These are phyloP conservation scores for Sutorius eximius DNA, from an alignment of 1,284 basidiomycete species.

Conservation along the genomic window DNA sequence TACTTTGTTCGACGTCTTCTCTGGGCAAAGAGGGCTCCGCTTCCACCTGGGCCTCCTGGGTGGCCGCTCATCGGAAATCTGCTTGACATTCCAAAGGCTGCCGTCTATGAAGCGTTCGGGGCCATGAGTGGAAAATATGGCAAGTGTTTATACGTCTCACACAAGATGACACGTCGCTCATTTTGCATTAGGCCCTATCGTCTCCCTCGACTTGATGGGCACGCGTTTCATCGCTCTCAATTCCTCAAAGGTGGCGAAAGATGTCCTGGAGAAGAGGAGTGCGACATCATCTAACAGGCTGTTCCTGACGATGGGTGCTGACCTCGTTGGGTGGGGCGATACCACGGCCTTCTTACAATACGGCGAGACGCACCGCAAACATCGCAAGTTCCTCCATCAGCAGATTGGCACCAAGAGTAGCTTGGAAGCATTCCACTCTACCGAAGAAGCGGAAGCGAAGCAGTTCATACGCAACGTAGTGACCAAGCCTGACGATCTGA, in stretches of 20 bases:
- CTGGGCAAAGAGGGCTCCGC: neutral
- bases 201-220: neutral
- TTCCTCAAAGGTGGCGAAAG: conserved; percentile 10
- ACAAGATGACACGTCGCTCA: conserved; percentile 30
- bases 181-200: conserved; percentile 28
- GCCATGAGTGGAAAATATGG: conserved; percentile 46
- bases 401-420: too few species aligned
- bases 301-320: conserved; percentile 5
- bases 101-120: conserved; percentile 43
- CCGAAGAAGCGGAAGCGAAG: conserved; percentile 17
- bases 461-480: conserved; percentile 23
- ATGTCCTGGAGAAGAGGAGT: conserved; percentile 26
- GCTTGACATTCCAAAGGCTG: conserved; percentile 39
- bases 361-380: conserved; percentile 15
- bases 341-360: conserved; percentile 20
- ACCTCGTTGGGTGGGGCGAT: conserved; percentile 30
- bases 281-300: conserved; percentile 21
- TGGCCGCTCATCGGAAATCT: conserved; percentile 39
- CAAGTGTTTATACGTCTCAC: conserved; percentile 35
- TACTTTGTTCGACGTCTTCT: too few species aligned
- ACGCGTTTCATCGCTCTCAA: conserved; percentile 19
- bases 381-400: too few species aligned
- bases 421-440: too few species aligned
- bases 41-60: conserved; percentile 31
- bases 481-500: conserved; percentile 1